Conservation (phyloP, 768 basidiomycete genomes). For the Serendipita sp. region DNA sequence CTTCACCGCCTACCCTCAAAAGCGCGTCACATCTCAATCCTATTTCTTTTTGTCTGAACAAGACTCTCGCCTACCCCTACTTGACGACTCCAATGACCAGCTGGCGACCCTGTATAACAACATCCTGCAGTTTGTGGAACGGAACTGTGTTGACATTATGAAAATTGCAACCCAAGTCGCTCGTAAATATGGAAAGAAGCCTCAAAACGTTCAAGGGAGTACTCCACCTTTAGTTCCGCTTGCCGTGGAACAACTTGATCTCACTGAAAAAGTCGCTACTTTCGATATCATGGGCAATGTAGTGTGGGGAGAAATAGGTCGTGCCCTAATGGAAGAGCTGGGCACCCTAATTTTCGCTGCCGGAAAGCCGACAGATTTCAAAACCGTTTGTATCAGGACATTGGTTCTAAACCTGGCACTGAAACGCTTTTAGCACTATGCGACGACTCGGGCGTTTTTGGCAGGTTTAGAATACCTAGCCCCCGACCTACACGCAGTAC, state of each 20-base stretch:
- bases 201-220: conserved; percentile 4
- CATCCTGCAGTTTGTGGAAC: conserved; percentile 63
- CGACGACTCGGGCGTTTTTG: conserved; percentile 69
- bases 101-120: conserved; percentile 68
- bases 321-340: conserved; percentile 69
- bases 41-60: conserved; percentile 20
- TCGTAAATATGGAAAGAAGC: conserved; percentile 27
- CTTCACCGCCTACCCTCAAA: conserved; percentile 31
- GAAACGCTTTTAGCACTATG: conserved; percentile 47
- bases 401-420: neutral
- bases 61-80: conserved; percentile 29
- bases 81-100: conserved; percentile 51
- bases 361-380: conserved; percentile 79
- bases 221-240: conserved; percentile 7
- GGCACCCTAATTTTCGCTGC: conserved; percentile 77
- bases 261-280: conserved; percentile 18
- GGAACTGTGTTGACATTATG: conserved; percentile 60
- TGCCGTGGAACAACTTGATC: conserved; percentile 11
- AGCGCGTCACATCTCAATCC: conserved; percentile 25
- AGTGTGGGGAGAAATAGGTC: conserved; percentile 73
- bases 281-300: conserved; percentile 83
- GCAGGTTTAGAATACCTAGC: conserved; percentile 67
- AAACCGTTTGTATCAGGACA: conserved; percentile 39
- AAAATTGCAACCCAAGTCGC: conserved; percentile 55
- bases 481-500: conserved; percentile 54